Evolutionary conservation across 1,139 yeast species (phyloP).

Genomic region (Debaryomyces nepalensis): DNA sequence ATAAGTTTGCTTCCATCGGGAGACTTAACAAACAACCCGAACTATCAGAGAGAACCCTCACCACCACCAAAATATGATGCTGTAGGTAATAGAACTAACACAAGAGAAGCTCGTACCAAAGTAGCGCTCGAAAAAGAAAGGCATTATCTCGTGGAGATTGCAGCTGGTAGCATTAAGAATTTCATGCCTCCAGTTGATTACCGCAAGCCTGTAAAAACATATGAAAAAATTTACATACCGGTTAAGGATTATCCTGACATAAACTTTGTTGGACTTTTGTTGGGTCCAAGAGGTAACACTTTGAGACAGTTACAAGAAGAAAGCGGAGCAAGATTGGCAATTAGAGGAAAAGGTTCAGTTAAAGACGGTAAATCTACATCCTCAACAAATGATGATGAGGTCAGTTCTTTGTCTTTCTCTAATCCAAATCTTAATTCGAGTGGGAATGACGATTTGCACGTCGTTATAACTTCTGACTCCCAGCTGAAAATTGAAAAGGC

Average conservation of each 20-base stretch:
- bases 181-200: slow-evolving; percentile 84
- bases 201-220: slow-evolving; percentile 67
- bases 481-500: slow-evolving; percentile 81
- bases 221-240: slow-evolving; percentile 86
- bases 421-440: slow-evolving; percentile 31
- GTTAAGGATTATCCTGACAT: slow-evolving; percentile 87
- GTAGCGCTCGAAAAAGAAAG: slow-evolving; percentile 77
- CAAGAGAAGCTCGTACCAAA: slow-evolving; percentile 71
- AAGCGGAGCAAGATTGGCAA: slow-evolving; percentile 84
- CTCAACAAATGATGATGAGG: slow-evolving; percentile 33
- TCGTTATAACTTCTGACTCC: slow-evolving; percentile 82
- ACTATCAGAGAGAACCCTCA: slow-evolving; percentile 68
- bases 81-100: slow-evolving; percentile 81
- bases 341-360: slow-evolving; percentile 93
- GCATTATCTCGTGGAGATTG: slow-evolving; percentile 73
- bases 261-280: slow-evolving; percentile 85
- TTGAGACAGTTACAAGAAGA: slow-evolving; percentile 77
- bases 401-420: slow-evolving; percentile 26
- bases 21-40: slow-evolving; percentile 27
- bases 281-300: slow-evolving; percentile 97
- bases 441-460: slow-evolving; percentile 76
- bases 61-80: slow-evolving; percentile 93
- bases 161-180: slow-evolving; percentile 73
- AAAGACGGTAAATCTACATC: slow-evolving; percentile 76
- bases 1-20: slow-evolving; percentile 45